Conservation (phyloP, 176 grass and related monocot genomes). For the Cymbopogon citratus region DNA sequence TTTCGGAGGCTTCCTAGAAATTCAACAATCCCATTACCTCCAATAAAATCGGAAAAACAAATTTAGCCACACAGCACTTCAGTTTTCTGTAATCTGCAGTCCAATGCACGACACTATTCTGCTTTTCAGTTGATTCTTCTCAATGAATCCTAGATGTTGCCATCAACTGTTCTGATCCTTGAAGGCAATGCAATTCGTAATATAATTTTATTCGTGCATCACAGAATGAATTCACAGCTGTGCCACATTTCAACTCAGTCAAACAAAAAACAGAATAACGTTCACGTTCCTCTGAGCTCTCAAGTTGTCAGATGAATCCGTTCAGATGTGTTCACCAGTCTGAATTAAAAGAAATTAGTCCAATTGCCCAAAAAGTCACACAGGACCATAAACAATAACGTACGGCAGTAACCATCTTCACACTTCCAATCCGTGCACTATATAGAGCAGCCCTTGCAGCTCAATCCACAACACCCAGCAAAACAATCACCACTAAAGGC, state of each 20-base stretch:
- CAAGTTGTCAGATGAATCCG: background rate
- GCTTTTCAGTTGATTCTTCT: background rate
- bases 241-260: background rate
- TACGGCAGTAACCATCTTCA: background rate
- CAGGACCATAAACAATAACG: background rate
- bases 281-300: background rate
- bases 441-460: background rate
- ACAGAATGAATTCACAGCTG: background rate
- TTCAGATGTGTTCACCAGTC: background rate
- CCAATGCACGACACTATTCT: background rate
- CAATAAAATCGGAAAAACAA: too few species aligned
- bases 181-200: background rate
- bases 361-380: background rate
- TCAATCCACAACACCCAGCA: background rate
- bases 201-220: background rate
- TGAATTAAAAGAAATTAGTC: background rate
- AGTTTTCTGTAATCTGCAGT: background rate
- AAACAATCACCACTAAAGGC: background rate
- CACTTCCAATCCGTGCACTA: background rate
- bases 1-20: background rate
- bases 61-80: too few species aligned
- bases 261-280: background rate
- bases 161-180: background rate
- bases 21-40: background rate
- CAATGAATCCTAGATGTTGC: too few species aligned